Percentiles rank a stretch among this genome's conserved stretches.
phyloP scores from a whole-genome alignment of 805 yeast genomes.

The Scheffersomyces lignosus region DNA sequence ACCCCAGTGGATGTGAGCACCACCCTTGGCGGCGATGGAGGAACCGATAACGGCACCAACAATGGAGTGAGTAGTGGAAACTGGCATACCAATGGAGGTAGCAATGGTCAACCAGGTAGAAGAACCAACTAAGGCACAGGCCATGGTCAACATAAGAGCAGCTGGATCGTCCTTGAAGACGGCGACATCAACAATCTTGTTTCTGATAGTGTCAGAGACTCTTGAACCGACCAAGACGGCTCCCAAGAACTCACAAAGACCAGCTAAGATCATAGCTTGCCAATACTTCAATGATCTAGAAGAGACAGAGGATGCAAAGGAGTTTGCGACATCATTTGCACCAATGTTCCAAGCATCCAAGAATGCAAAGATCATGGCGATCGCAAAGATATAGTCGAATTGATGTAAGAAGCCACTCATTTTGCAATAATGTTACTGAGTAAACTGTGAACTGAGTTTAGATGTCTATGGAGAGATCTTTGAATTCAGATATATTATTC shows the following conservation, averaged over 20 bases:
- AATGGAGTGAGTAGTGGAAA: conserved; percentile 77
- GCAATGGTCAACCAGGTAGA: conserved; percentile 70
- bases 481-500: no score
- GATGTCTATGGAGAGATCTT: no score
- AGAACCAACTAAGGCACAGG: conserved; percentile 73
- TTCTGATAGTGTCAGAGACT: conserved; percentile 71
- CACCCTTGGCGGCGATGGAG: conserved; percentile 72
- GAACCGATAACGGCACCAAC: conserved; percentile 77
- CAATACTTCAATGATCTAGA: conserved; percentile 67
- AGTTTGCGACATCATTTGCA: conserved; percentile 81
- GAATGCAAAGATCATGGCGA: conserved; percentile 68
- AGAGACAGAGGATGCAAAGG: conserved; percentile 75
- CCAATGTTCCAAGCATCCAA: conserved; percentile 80
- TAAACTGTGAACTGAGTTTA: no score
- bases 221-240: conserved; percentile 73
- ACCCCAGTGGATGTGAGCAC: conserved; percentile 64
- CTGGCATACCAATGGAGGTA: conserved; percentile 71
- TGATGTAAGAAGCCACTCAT: no score
- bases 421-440: no score
- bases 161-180: conserved; percentile 58
- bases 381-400: conserved; percentile 70
- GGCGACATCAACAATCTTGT: conserved; percentile 55
- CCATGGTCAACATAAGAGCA: conserved; percentile 72
- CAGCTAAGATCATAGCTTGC: conserved; percentile 77
- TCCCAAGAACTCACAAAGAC: conserved; percentile 70